Evolutionary conservation across 306 rosid species (phyloP).

Genomic region (Prosopis cineraria): DNA sequence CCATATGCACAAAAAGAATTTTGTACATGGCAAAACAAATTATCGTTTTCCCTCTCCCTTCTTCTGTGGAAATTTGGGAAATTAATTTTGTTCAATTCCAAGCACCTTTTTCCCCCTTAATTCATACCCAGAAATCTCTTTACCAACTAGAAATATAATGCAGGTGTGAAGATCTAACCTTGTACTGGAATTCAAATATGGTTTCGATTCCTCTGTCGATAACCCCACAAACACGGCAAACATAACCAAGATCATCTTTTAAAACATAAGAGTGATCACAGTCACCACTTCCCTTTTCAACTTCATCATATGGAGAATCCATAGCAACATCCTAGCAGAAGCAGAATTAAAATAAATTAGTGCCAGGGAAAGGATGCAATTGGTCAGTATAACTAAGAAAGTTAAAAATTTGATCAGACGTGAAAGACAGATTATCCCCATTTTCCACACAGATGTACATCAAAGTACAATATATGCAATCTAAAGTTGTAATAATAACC

Average conservation of each 20-base stretch:
- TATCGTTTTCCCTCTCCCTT: background rate
- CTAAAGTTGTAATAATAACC: conserved; percentile 16
- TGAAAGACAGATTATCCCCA: conserved; percentile 7
- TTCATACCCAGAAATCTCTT: background rate
- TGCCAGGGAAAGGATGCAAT: conserved; percentile 6
- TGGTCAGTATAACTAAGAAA: background rate
- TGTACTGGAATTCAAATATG: conserved; percentile 85
- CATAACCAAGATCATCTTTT: conserved; percentile 91
- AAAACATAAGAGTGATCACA: conserved; percentile 91
- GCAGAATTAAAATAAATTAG: conserved; percentile 29
- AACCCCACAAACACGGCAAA: conserved; percentile 89
- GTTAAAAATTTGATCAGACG: background rate
- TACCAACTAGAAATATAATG: background rate
- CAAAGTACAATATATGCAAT: conserved; percentile 2
- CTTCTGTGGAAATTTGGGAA: background rate
- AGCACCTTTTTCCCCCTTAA: background rate
- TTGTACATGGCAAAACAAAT: background rate
- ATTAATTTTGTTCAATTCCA: background rate
- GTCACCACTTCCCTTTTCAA: conserved; percentile 42
- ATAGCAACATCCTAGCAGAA: conserved; percentile 56
- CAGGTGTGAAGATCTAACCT: conserved; percentile 38
- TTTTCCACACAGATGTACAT: background rate
- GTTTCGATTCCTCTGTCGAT: conserved; percentile 75
- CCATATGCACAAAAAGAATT: background rate
- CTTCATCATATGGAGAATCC: conserved; percentile 51